A percentile compares a stretch with the other conserved stretches of the same genome.
Conservation (phyloP, 139 green algal genomes). For the Chlorella sorokiniana region DNA sequence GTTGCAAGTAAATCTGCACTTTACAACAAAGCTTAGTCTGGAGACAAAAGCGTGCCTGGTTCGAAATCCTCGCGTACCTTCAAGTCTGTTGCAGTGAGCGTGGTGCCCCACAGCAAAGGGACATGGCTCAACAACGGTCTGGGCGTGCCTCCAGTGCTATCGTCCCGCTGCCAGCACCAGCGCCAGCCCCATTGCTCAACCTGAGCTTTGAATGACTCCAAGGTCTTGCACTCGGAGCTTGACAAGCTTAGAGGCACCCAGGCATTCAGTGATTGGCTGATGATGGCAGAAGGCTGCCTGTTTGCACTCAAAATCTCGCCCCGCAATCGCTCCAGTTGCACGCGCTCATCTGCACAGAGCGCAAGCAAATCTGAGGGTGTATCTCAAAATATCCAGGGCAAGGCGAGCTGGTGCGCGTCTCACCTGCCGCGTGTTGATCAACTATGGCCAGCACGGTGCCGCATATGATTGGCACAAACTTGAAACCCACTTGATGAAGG, state of each 20-base stretch:
- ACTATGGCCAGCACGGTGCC: conserved; percentile 59
- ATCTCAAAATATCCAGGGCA: not conserved
- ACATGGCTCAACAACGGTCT: conserved; percentile 44
- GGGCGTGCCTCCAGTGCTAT: not conserved
- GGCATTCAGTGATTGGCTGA: conserved; percentile 9
- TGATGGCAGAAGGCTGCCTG: not conserved
- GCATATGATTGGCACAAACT: conserved; percentile 65
- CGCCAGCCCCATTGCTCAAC: conserved; percentile 50
- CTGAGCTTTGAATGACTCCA: conserved; percentile 24
- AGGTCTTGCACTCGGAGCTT: conserved; percentile 34
- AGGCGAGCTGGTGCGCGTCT: conserved; percentile 1
- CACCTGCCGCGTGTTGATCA: conserved; percentile 82
- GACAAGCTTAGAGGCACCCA: conserved; percentile 36
- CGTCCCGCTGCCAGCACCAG: conserved; percentile 5
- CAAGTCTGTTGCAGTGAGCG: conserved; percentile 58
- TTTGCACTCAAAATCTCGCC: conserved; percentile 2
- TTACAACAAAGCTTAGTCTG: not conserved
- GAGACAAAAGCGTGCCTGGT: not conserved
- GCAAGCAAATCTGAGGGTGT: not conserved
- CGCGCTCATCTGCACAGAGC: conserved; percentile 68
- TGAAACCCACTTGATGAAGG: conserved; percentile 58
- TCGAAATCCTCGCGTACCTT: conserved; percentile 23
- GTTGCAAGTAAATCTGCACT: conserved; percentile 63
- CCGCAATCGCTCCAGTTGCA: conserved; percentile 67
- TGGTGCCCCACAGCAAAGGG: conserved; percentile 48